Conservation (phyloP, 192 early-diverging fungal genomes). For the Jimgerdemannia lactiflua region DNA sequence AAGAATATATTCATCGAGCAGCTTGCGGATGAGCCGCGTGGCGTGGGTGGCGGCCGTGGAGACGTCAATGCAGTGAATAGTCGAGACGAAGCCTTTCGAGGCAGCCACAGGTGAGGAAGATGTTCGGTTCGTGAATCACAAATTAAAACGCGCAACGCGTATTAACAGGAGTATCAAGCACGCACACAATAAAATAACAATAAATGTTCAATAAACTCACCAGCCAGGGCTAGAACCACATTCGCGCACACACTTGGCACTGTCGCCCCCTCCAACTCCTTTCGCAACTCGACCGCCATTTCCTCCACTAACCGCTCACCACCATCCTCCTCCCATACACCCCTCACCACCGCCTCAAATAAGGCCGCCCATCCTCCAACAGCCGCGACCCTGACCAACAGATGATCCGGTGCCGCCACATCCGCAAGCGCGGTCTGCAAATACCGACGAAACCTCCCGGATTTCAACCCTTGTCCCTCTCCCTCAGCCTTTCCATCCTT, state of each 20-base stretch:
- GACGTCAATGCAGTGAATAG: background rate
- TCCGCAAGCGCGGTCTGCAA: conserved; percentile 47
- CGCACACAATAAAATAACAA: too few relatives aligned
- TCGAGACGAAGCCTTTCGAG: background rate
- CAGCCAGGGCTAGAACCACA: conserved; percentile 37
- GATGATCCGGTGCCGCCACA: conserved; percentile 47
- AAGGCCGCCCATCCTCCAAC: conserved; percentile 42
- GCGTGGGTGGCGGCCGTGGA: background rate
- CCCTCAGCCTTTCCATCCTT: background rate
- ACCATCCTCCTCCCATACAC: conserved; percentile 20
- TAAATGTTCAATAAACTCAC: conserved; percentile 13
- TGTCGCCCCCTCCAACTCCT: conserved; percentile 30
- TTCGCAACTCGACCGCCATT: conserved; percentile 29
- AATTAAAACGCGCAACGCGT: too few relatives aligned
- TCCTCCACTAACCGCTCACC: conserved; percentile 20
- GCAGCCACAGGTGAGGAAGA: too few relatives aligned
- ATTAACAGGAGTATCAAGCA: too few relatives aligned
- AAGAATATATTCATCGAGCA: background rate
- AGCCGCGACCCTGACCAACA: conserved; percentile 39
- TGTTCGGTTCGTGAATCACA: too few relatives aligned
- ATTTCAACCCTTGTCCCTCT: conserved; percentile 10
- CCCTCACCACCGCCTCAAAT: conserved; percentile 29
- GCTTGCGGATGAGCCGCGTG: background rate
- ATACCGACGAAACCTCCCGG: conserved; percentile 38
- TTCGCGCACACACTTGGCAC: conserved; percentile 35